These are phyloP conservation scores for Globisporangium nunn DNA, from an alignment of 352 stramenopile species.

Conservation along the genomic window DNA sequence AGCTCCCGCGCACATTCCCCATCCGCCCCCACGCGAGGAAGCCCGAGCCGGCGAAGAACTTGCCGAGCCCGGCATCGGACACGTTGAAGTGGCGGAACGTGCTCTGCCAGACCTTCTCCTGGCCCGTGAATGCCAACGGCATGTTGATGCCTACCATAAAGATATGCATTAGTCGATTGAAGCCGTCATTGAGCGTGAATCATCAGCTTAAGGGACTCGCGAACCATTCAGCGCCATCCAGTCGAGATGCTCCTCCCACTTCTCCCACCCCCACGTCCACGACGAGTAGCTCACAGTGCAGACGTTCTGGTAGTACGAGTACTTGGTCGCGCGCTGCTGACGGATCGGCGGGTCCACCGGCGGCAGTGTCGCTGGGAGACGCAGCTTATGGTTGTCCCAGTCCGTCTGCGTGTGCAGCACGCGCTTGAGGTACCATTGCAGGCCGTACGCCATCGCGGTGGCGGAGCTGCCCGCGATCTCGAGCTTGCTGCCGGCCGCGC, in stretches of 20 bases:
- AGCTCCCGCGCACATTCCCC: slow-evolving; percentile 84
- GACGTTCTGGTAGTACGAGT: slow-evolving; percentile 91
- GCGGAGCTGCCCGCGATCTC: slow-evolving; percentile 45
- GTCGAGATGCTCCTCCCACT: slow-evolving; percentile 90
- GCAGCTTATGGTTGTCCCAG: slow-evolving; percentile 71
- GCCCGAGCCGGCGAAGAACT: slow-evolving; percentile 86
- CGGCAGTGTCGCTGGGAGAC: slow-evolving; percentile 47
- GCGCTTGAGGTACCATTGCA: slow-evolving; percentile 78
- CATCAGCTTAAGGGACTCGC: neutral
- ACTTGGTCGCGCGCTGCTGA: slow-evolving; percentile 60
- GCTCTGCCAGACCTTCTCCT: slow-evolving; percentile 86
- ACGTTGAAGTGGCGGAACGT: slow-evolving; percentile 85
- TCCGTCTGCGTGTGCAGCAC: slow-evolving; percentile 70
- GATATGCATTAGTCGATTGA: neutral
- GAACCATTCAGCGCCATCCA: slow-evolving; percentile 90
- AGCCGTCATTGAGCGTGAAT: neutral
- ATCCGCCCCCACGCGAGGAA: slow-evolving; percentile 89
- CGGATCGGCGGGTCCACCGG: slow-evolving; percentile 23
- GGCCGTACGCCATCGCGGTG: slow-evolving; percentile 58
- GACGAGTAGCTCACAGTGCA: slow-evolving; percentile 90
- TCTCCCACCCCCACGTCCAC: slow-evolving; percentile 81
- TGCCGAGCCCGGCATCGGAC: slow-evolving; percentile 60
- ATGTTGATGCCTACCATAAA: slow-evolving; percentile 79
- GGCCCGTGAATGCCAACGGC: slow-evolving; percentile 84
- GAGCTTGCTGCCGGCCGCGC: slow-evolving; percentile 32